Conservation (phyloP, 2,329 filamentous ascomycete genomes). For the Myriosclerotinia scirpicola region DNA sequence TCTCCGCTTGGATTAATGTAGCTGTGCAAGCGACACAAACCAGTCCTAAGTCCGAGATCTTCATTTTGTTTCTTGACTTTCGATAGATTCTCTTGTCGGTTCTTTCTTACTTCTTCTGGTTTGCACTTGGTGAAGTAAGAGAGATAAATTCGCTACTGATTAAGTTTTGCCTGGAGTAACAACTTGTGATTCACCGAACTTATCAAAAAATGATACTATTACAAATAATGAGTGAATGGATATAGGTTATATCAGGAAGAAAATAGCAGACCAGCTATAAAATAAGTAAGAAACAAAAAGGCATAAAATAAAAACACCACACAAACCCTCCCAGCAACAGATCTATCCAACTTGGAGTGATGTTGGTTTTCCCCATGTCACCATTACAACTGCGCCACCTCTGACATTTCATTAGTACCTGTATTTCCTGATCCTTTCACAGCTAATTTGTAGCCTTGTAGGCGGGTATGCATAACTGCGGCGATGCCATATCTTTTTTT, state of each 20-base stretch:
- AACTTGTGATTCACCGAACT: not conserved
- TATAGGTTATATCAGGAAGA: not conserved
- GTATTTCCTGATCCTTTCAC: not conserved
- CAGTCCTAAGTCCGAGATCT: constrained; percentile 5
- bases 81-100: not conserved
- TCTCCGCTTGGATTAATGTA: constrained; percentile 12
- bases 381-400: not conserved
- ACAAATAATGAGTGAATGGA: not conserved
- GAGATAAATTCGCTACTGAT: not conserved
- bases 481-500: not conserved
- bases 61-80: not conserved
- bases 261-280: too few relatives aligned
- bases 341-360: not conserved
- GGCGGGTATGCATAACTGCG: not conserved
- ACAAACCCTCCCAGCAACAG: not conserved
- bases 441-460: not conserved
- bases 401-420: not conserved
- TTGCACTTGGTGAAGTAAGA: not conserved
- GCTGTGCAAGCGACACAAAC: constrained; percentile 11
- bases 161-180: not conserved
- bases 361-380: not conserved
- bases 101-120: not conserved
- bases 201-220: not conserved
- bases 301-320: not conserved
- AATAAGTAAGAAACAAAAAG: not conserved